Conservation (phyloP, 331 rosid species). For the Malus hybrid region DNA sequence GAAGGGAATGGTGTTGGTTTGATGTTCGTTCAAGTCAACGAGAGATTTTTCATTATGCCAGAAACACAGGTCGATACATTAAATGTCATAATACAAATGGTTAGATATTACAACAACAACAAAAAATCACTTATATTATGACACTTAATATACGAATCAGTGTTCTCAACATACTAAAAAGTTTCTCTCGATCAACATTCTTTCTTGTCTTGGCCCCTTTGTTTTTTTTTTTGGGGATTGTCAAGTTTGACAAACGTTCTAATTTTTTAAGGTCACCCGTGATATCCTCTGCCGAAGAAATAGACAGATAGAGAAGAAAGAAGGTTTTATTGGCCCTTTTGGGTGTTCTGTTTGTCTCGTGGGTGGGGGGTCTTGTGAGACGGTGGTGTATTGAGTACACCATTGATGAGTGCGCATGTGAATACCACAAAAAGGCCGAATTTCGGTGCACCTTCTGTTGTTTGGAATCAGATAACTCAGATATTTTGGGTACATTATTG, state of each 20-base stretch:
- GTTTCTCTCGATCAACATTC: background rate
- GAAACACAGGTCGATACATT: fast-evolving
- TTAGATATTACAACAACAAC: no score
- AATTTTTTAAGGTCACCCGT: slow-evolving; percentile 22
- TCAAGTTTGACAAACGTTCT: slow-evolving; percentile 31
- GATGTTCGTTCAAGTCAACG: background rate
- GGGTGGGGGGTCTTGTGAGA: slow-evolving; percentile 18
- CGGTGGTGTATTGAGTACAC: slow-evolving; percentile 23
- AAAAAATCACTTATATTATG: no score
- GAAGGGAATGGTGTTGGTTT: slow-evolving; percentile 13
- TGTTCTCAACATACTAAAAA: no score
- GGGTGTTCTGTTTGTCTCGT: background rate
- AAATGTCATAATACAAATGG: no score
- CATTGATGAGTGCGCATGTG: slow-evolving; percentile 25
- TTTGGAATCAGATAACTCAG: background rate
- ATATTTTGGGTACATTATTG: no score
- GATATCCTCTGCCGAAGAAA: background rate
- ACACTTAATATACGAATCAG: fast-evolving
- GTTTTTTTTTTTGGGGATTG: background rate
- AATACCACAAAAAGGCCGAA: slow-evolving; percentile 8
- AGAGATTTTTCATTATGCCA: no score
- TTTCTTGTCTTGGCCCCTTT: slow-evolving; percentile 2
- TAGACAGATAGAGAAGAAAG: background rate
- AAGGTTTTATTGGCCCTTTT: background rate
- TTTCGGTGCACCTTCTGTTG: slow-evolving; percentile 3